Evolutionary conservation across 345 rosid species (phyloP).

Genomic region (Hibiscus tridactylites): DNA sequence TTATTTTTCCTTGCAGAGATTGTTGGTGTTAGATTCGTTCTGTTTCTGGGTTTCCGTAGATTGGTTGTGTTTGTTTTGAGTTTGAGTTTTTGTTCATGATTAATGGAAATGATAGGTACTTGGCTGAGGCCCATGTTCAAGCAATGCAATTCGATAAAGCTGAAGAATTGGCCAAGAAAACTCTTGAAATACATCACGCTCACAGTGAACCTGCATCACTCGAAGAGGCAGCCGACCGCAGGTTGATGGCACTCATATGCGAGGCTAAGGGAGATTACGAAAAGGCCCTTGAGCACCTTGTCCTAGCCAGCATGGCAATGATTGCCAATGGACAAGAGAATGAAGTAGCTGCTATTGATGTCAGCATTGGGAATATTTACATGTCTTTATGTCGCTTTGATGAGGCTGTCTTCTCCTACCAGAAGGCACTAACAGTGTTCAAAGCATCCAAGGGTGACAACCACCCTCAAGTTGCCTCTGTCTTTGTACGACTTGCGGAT

Average conservation of each 20-base stretch:
- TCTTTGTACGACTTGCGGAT: constrained; percentile 90
- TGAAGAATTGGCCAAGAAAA: constrained; percentile 82
- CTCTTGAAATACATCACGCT: constrained; percentile 88
- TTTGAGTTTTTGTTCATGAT: not conserved
- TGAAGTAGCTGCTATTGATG: constrained; percentile 94
- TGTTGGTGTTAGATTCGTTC: not conserved
- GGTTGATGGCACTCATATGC: constrained; percentile 82
- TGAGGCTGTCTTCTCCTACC: constrained; percentile 94
- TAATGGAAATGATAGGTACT: constrained; percentile 48
- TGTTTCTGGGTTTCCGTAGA: not conserved
- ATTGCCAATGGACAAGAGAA: constrained; percentile 84
- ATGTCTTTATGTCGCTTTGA: constrained; percentile 88
- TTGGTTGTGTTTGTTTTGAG: not conserved
- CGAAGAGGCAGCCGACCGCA: constrained; percentile 94
- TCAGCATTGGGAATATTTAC: constrained; percentile 90
- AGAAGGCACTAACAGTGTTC: constrained; percentile 95
- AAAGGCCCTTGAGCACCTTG: constrained; percentile 89
- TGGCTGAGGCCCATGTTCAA: constrained; percentile 96
- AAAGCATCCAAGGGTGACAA: constrained; percentile 93
- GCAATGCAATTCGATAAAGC: constrained; percentile 99
- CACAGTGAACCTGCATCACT: constrained; percentile 97
- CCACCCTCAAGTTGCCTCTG: constrained; percentile 90
- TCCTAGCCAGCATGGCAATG: constrained; percentile 99
- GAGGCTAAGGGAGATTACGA: constrained; percentile 98
- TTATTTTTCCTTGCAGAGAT: not conserved